phyloP scores from a whole-genome alignment of 192 early-diverging fungal species.

The Dissophora globulifera region DNA sequence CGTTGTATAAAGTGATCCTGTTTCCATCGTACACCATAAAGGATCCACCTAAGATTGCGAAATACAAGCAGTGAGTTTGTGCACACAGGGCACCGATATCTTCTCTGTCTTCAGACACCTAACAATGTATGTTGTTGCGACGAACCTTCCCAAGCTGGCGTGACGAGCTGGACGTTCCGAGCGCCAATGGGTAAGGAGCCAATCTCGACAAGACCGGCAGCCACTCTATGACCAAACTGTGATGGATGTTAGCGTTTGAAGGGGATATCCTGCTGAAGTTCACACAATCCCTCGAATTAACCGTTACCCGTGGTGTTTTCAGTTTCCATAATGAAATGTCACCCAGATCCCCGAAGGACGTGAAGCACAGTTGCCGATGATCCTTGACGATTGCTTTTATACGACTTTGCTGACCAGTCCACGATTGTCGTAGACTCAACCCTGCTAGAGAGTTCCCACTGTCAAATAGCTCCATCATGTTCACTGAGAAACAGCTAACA shows the following conservation, averaged over 20 bases:
- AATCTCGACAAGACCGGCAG: slow-evolving; percentile 46
- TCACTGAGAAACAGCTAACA: slow-evolving; percentile 74
- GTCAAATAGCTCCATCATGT: slow-evolving; percentile 83
- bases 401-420: slow-evolving; percentile 71
- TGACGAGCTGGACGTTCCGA: slow-evolving; percentile 34
- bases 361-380: slow-evolving; percentile 54
- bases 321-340: slow-evolving; percentile 66
- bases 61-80: no score
- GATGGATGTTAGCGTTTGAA: not conserved
- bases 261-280: not conserved
- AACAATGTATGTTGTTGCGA: not conserved
- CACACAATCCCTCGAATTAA: not conserved
- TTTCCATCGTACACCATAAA: slow-evolving; percentile 51
- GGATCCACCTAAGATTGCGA: slow-evolving; percentile 48
- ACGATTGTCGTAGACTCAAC: slow-evolving; percentile 68
- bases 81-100: no score
- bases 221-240: slow-evolving; percentile 53
- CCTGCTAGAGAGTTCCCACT: slow-evolving; percentile 64
- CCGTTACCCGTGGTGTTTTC: slow-evolving; percentile 60
- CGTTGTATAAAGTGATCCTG: slow-evolving; percentile 32
- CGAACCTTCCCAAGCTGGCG: slow-evolving; percentile 51
- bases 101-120: no score
- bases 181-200: slow-evolving; percentile 42
- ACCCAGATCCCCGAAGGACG: slow-evolving; percentile 60
- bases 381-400: slow-evolving; percentile 59